These are phyloP conservation scores for Aspergillus candidus DNA, from an alignment of 2,329 filamentous ascomycete species.

Conservation along the genomic window DNA sequence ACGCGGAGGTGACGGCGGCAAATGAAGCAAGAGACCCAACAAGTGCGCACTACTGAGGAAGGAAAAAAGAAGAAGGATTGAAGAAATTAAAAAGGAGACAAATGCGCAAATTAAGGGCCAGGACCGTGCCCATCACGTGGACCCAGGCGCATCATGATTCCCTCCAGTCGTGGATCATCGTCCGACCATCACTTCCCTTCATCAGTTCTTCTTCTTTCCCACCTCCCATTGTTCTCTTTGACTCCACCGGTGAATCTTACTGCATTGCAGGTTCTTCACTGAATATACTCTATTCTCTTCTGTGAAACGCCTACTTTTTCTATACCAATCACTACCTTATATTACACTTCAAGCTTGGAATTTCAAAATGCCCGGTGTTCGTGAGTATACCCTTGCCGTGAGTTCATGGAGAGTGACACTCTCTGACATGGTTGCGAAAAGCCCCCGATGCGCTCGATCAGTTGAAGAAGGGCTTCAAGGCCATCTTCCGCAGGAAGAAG, in stretches of 20 bases:
- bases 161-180: background rate
- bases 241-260: too few species aligned
- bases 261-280: too few species aligned
- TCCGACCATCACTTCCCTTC: slow-evolving; percentile 1
- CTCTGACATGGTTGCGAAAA: slow-evolving; percentile 5
- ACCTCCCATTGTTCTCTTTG: too few species aligned
- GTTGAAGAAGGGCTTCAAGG: slow-evolving; percentile 30
- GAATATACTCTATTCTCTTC: too few species aligned
- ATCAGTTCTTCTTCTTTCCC: too few species aligned
- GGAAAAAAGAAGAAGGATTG: slow-evolving; percentile 4
- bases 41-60: background rate
- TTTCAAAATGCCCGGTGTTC: slow-evolving; percentile 29
- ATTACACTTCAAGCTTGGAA: too few species aligned
- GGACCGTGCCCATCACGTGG: slow-evolving; percentile 14
- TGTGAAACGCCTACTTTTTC: too few species aligned
- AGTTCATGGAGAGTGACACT: background rate
- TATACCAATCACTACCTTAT: too few species aligned
- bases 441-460: slow-evolving; percentile 27
- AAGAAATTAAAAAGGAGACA: slow-evolving; percentile 5
- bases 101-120: slow-evolving; percentile 6
- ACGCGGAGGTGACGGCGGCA: too few species aligned
- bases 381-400: slow-evolving; percentile 20
- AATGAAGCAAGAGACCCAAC: too few species aligned
- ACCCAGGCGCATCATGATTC: slow-evolving; percentile 2
- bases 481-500: slow-evolving; percentile 29